phyloP scores from a whole-genome alignment of 148 eudicot genomes.

The Dysphania ambrosioides region DNA sequence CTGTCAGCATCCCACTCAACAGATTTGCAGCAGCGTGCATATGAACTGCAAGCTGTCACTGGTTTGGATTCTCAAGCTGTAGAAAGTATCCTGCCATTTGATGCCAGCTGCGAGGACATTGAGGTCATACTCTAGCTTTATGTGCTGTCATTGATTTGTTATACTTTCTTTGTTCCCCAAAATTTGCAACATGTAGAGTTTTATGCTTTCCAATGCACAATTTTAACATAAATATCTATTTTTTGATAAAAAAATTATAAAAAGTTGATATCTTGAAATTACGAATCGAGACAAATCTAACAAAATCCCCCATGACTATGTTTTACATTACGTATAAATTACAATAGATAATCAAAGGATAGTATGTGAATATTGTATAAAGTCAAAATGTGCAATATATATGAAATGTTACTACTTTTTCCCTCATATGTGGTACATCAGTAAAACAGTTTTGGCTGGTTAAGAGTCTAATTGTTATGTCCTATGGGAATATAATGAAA shows the following conservation, averaged over 20 bases:
- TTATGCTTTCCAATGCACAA: too few species aligned
- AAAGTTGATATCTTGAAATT: too few species aligned
- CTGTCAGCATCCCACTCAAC: slow-evolving; percentile 89
- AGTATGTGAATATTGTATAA: too few species aligned
- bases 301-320: too few species aligned
- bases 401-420: not conserved
- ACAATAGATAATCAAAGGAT: too few species aligned
- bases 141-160: not conserved
- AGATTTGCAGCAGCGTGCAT: slow-evolving; percentile 97
- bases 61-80: slow-evolving; percentile 59
- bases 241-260: too few species aligned
- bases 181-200: too few species aligned
- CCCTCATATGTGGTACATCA: not conserved
- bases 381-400: too few species aligned
- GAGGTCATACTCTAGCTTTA: slow-evolving; percentile 51
- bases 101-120: slow-evolving; percentile 93
- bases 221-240: too few species aligned
- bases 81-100: slow-evolving; percentile 72
- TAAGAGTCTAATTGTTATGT: not conserved
- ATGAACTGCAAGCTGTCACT: slow-evolving; percentile 80
- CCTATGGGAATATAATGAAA: not conserved
- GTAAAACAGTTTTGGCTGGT: not conserved
- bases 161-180: too few species aligned
- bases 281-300: too few species aligned
- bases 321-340: too few species aligned